Base-by-base conservation (phyloP, 2,329 filamentous ascomycete species). In the Didymella lethalis region DNA sequence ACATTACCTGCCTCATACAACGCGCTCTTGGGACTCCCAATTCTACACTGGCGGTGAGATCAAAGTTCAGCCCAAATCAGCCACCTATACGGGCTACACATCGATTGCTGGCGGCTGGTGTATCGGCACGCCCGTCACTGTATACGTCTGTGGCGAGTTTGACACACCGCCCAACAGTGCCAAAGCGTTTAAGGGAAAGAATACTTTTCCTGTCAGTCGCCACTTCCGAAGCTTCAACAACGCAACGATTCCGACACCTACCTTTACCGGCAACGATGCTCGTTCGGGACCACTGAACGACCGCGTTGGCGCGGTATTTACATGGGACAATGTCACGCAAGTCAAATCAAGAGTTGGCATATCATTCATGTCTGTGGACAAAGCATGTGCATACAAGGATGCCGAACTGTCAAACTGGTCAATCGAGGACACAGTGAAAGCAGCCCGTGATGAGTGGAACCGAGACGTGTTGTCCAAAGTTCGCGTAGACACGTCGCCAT, bases 381-480 rank as follows among this genome's bases (percentile, higher is more conserved):
- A 83, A 62, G 83, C 83, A 2, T 84, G 83, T 51, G 68, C 73
- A n/a, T 83, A 82, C 65, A 77, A 81, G 23, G 71, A 81, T 16
- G 57, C 74, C 10, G 81, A 85, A 60, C 77, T 84, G 3, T 72
- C 79, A 0, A 66, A 72, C 1, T 81, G 79, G 74, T 75, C 78
- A 26, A 70, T 82, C 6, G 74, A 82, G 41, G 68, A 74, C 7
- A 78, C 78, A 2, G 71, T 79, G 0, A 68, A 75, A 36, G 69
- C 75, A 7, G 78, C 81, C n/a, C 75, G 79, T 25, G 67, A 76
- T 2, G 69, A 78, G 41, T 83, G 81, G 81, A 83, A 83, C 51
- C 72, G 74, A 2, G 77, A 82, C 36, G 84, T 90, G 2, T 79
- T 90, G 18, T 84, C 83, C 48, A 88, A 87, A 62, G 81, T 90